phyloP scores from a whole-genome alignment of 2,329 filamentous ascomycete genomes.

The Pseudocercospora fijiensis region DNA sequence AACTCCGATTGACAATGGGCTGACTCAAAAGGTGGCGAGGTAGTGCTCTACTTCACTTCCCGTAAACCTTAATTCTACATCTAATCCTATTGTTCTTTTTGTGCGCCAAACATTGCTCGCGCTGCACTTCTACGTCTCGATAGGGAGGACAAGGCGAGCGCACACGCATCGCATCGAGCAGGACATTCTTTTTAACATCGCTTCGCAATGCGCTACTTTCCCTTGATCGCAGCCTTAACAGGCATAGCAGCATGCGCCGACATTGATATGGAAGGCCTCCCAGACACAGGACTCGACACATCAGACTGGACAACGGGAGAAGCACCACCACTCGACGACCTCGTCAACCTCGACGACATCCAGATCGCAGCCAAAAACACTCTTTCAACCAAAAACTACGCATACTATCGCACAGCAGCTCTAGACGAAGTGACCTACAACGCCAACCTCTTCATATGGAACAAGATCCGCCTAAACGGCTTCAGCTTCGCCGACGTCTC shows the following conservation, averaged over 20 bases:
- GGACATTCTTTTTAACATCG: neutral
- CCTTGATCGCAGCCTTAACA: neutral
- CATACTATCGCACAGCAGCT: slow-evolving; percentile 34
- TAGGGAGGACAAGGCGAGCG: neutral
- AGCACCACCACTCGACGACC: slow-evolving; percentile 29
- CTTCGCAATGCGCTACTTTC: slow-evolving; percentile 3
- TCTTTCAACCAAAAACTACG: slow-evolving; percentile 48
- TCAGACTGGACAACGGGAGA: slow-evolving; percentile 29
- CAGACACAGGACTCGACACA: slow-evolving; percentile 33
- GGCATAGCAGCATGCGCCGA: slow-evolving; percentile 18
- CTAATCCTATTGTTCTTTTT: neutral
- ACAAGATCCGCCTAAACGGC: slow-evolving; percentile 32
- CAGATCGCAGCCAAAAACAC: slow-evolving; percentile 45
- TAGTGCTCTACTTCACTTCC: neutral
- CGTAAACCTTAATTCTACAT: neutral
- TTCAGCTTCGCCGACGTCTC: slow-evolving; percentile 32
- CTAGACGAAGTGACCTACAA: slow-evolving; percentile 35
- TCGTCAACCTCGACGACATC: slow-evolving; percentile 33
- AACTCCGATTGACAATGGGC: neutral
- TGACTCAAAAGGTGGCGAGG: neutral
- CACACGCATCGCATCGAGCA: neutral
- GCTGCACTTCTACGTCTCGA: neutral
- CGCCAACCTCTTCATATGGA: slow-evolving; percentile 32
- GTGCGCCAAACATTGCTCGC: neutral
- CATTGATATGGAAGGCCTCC: slow-evolving; percentile 34